Evolutionary conservation across 352 stramenopile genomes (phyloP).

Genomic region (Phytopythium kandeliae): DNA sequence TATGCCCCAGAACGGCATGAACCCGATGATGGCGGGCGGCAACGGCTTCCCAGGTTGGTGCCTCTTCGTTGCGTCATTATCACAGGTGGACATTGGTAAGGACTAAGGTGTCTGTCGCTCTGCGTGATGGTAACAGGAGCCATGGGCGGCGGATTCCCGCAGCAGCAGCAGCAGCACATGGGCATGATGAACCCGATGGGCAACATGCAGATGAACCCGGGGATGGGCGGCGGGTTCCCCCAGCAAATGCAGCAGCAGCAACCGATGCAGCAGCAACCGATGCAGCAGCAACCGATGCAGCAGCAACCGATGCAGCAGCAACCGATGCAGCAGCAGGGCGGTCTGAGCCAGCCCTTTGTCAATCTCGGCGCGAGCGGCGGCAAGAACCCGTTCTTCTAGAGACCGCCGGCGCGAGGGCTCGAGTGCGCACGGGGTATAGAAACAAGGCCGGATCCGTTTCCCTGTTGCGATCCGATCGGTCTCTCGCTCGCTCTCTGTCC

Average conservation of each 20-base stretch:
- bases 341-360: slow-evolving; percentile 74
- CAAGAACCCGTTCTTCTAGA: slow-evolving; percentile 47
- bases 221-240: slow-evolving; percentile 7
- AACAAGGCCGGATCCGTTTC: slow-evolving; percentile 8
- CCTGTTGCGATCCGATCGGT: slow-evolving; percentile 7
- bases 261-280: slow-evolving; percentile 21
- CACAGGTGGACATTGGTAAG: background rate
- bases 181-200: slow-evolving; percentile 56
- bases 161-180: slow-evolving; percentile 39
- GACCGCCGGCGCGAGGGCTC: background rate
- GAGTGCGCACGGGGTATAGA: slow-evolving; percentile 13
- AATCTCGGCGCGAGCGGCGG: slow-evolving; percentile 45
- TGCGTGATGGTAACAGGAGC: slow-evolving; percentile 11
- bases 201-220: slow-evolving; percentile 37
- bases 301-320: slow-evolving; percentile 17
- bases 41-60: slow-evolving; percentile 46
- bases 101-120: slow-evolving; percentile 10
- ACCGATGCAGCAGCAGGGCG: slow-evolving; percentile 33
- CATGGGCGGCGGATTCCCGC: slow-evolving; percentile 42
- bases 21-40: slow-evolving; percentile 33
- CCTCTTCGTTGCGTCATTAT: background rate
- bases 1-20: slow-evolving; percentile 38
- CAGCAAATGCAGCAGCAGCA: slow-evolving; percentile 6
- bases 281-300: slow-evolving; percentile 13
- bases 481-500: slow-evolving; percentile 7